Percentiles rank a stretch among this genome's conserved stretches.
phyloP scores from a whole-genome alignment of 2,329 filamentous ascomycete genomes.

The Aureobasidium pullulans region DNA sequence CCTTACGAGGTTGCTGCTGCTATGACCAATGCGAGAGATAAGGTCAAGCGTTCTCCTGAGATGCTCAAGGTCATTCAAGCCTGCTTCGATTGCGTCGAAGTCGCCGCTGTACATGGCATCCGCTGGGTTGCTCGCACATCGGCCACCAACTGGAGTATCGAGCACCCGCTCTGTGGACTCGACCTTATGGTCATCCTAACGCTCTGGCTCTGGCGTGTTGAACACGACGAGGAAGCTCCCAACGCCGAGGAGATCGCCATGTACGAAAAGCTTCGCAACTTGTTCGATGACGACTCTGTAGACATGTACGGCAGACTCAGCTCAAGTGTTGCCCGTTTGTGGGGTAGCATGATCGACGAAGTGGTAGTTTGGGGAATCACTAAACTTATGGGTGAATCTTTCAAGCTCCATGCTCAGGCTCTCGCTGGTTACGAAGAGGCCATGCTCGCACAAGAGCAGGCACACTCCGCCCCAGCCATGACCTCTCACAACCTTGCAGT shows the following conservation, averaged over 20 bases:
- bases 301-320: conserved; percentile 75
- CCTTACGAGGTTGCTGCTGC: conserved; percentile 93
- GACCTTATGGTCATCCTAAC: conserved; percentile 97
- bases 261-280: conserved; percentile 84
- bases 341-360: conserved; percentile 97
- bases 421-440: conserved; percentile 92
- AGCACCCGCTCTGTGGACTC: conserved; percentile 92
- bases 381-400: conserved; percentile 95
- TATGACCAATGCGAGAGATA: conserved; percentile 90
- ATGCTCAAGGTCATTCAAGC: conserved; percentile 99
- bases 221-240: conserved; percentile 93
- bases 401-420: conserved; percentile 92
- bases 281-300: conserved; percentile 86
- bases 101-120: conserved; percentile 85
- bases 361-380: conserved; percentile 98
- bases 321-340: conserved; percentile 88
- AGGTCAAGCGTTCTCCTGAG: conserved; percentile 87
- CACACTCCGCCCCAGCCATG: conserved; percentile 33
- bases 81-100: conserved; percentile 96
- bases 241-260: conserved; percentile 77
- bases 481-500: conserved; percentile 31
- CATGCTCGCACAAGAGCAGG: conserved; percentile 40
- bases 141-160: conserved; percentile 97
- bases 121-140: conserved; percentile 98
- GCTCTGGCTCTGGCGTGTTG: conserved; percentile 96